Evolutionary conservation across 352 stramenopile genomes (phyloP), one percentile per base, ranked within the genome.

Genomic region (Phytopythium boreale): DNA sequence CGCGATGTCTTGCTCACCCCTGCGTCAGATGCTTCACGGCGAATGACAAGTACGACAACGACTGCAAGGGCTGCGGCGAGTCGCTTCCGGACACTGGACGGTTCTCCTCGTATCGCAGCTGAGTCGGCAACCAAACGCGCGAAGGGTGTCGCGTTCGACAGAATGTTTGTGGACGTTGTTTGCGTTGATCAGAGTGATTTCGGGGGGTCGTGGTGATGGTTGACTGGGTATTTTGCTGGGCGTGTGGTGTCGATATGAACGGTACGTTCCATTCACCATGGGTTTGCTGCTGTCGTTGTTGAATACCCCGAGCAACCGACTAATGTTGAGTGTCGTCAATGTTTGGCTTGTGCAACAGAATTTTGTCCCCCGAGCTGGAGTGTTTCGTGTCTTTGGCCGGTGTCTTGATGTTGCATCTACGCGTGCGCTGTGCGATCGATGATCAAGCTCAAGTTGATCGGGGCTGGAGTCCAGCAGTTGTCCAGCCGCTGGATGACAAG

Each of bases 11-110:
- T 14, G 52, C 68, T 17, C 51, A 46, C 19, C 65, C 15, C 26
- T 39, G 64, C 20, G 37, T 15, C 65, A 87, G 79, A 29, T 87
- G 79, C 58, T 80, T 81, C 56, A 85, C 76, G 56, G 72, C 76
- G 58, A 87, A 85, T 51, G 76, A 73, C 12, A 58, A 70, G 43
- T 64, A 69, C n/a, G 69, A 66, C 22, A 70, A 64, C 9, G 68
- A 34, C n/a, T 87, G 79, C 44, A 70, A 69, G 50, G 75, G 74
- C 17, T 87, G 79, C 59, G 79, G 61, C 43, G 68, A 78, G 26
- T 59, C 62, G 22, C 55, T 87, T 43, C 76, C 74, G 37, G 69
- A 77, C 29, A 57, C 73, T 27, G 71, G 74, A 26, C 71, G 74
- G 44, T 76, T 72, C 22, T 49, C 49, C 11, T 78, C 73, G 51